Base-by-base conservation (phyloP, 495 filamentous ascomycete species). In the Trichoderma orchidacearum region DNA sequence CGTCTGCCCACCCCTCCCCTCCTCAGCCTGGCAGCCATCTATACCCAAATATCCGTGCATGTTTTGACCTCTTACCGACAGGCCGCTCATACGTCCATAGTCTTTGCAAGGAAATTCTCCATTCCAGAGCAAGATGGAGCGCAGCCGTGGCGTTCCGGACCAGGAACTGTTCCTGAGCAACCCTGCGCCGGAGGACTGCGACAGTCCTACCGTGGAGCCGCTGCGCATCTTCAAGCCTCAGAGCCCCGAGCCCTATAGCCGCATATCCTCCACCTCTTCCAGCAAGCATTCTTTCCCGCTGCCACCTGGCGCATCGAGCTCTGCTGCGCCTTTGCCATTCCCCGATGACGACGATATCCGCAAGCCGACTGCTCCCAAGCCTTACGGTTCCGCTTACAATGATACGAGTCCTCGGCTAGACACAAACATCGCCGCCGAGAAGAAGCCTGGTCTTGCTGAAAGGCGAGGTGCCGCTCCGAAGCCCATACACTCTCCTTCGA, bases 81-180 rank as follows among this genome's bases (percentile, higher is more conserved):
- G n/a, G n/a, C n/a, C n/a, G n/a, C n/a, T n/a, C n/a, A n/a, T n/a
- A n/a, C 21, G 36, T 7, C 9, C 9, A 13, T 23, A 17, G 41
- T 23, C 5, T 25, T 12, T 15, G 27, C 12, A n/a, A 25, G 15
- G 18, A 28, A 15, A 2, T 25, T 13, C 21, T 48, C 38, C 11
- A 13, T 1, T 4, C 6, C 27, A 18, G 7, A 1, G 18, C 18
- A 48, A 48, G 21, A 73, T 68, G 68, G 71, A 68, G 60, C 66
- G 67, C 57, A 71, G 71, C 53, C 71, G 72, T 58, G 80, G 80
- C 62, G 75, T 80, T 61, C 77, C 78, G 53, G 79, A 85, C 35
- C 85, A 86, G 59, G 88, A 92, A 74, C 81, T 93, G 67, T 92
- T 92, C 67, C 76, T 91, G 61, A 78, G 78, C 61, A 72, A 79